A percentile compares a stretch with the other conserved stretches of the same genome.
These are phyloP conservation scores for Syncephalastrum racemosum DNA, from an alignment of 371 early-diverging fungal genomes.

Conservation along the genomic window DNA sequence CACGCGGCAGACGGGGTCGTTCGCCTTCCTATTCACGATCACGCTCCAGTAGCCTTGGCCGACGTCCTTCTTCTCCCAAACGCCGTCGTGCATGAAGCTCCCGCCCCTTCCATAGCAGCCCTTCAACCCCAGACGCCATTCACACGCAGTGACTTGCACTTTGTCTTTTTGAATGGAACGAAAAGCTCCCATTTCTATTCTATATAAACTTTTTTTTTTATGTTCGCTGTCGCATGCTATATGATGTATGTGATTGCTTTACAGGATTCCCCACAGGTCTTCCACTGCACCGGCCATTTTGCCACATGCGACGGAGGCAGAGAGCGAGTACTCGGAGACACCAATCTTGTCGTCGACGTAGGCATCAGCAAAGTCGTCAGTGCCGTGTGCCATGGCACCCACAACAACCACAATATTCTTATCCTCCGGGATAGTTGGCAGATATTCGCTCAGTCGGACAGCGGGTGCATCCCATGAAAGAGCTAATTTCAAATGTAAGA, in stretches of 20 bases:
- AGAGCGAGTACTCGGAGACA: constrained; percentile 92
- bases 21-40: too few relatives aligned
- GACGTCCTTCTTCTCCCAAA: too few relatives aligned
- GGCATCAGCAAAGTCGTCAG: constrained; percentile 92
- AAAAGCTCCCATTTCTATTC: too few relatives aligned
- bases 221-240: too few relatives aligned
- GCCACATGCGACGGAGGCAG: constrained; percentile 83
- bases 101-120: too few relatives aligned
- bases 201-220: too few relatives aligned
- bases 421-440: constrained; percentile 77
- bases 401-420: constrained; percentile 88
- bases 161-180: too few relatives aligned
- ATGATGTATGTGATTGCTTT: constrained; percentile 5
- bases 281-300: constrained; percentile 88
- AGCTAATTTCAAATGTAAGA: constrained; percentile 35
- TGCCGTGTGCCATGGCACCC: constrained; percentile 97
- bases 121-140: too few relatives aligned
- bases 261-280: constrained; percentile 84
- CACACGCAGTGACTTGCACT: too few relatives aligned
- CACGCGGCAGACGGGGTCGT: too few relatives aligned
- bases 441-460: constrained; percentile 78
- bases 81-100: too few relatives aligned
- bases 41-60: too few relatives aligned
- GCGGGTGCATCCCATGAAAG: constrained; percentile 93
- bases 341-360: constrained; percentile 96